These are phyloP conservation scores for Boletus mariae DNA, from an alignment of 1,284 basidiomycete species.

Conservation along the genomic window DNA sequence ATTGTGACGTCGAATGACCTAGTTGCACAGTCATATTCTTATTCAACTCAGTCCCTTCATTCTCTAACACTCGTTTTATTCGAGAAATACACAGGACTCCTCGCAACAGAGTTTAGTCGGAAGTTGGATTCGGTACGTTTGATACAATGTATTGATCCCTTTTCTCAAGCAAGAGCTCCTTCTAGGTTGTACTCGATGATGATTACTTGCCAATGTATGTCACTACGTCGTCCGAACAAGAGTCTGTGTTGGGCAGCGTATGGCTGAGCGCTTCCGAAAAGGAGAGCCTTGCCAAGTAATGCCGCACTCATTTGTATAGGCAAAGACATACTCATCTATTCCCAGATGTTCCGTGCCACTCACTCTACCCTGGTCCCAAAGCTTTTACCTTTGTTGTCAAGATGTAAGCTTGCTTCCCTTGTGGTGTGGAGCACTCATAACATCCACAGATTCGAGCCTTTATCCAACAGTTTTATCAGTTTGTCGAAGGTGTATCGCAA, in stretches of 20 bases:
- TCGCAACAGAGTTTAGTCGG: conserved; percentile 79
- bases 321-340: conserved; percentile 7
- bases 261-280: conserved; percentile 79
- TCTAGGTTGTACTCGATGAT: conserved; percentile 82
- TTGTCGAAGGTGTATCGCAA: conserved; percentile 91
- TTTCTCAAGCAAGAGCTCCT: conserved; percentile 1
- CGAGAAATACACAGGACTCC: conserved; percentile 82
- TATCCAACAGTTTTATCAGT: conserved; percentile 95
- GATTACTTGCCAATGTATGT: conserved; percentile 92
- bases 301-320: conserved; percentile 18
- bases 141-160: neutral
- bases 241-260: conserved; percentile 76
- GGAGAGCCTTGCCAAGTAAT: conserved; percentile 59
- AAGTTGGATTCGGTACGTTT: conserved; percentile 75
- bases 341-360: conserved; percentile 69
- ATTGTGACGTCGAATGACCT: conserved; percentile 9
- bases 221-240: conserved; percentile 68
- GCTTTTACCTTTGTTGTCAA: conserved; percentile 93
- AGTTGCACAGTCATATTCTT: conserved; percentile 70
- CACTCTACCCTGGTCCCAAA: conserved; percentile 90
- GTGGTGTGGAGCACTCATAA: neutral
- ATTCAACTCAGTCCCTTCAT: conserved; percentile 81
- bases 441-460: conserved; percentile 75
- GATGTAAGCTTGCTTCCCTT: conserved; percentile 51
- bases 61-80: conserved; percentile 85